These are phyloP conservation scores for Phytophthora meadii DNA, from an alignment of 352 stramenopile species.

Conservation along the genomic window DNA sequence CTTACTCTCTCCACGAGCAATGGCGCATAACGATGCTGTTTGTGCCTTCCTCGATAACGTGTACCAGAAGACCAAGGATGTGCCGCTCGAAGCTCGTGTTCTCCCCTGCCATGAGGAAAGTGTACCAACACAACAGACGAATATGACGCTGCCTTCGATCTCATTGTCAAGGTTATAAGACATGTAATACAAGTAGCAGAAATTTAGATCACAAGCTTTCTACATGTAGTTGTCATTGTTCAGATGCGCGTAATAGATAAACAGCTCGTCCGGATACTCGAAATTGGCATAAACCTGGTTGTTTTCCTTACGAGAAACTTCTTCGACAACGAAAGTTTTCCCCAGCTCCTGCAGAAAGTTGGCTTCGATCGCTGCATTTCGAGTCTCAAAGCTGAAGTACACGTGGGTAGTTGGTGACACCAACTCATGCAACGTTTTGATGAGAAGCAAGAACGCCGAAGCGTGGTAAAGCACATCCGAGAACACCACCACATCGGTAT, in stretches of 20 bases:
- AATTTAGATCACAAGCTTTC: constrained; percentile 14
- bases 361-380: constrained; percentile 46
- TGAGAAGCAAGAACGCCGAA: constrained; percentile 43
- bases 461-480: constrained; percentile 63
- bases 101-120: constrained; percentile 18
- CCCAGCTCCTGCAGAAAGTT: constrained; percentile 45
- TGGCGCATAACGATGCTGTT: constrained; percentile 62
- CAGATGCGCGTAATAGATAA: constrained; percentile 44
- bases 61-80: constrained; percentile 49
- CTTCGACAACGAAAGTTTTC: constrained; percentile 34
- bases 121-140: not conserved
- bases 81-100: constrained; percentile 38
- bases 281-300: constrained; percentile 35
- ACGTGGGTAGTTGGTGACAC: constrained; percentile 36
- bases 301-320: constrained; percentile 28
- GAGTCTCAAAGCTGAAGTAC: constrained; percentile 56
- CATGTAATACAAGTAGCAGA: constrained; percentile 15
- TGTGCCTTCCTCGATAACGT: constrained; percentile 65
- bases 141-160: not conserved
- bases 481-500: constrained; percentile 49
- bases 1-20: constrained; percentile 55
- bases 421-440: constrained; percentile 43
- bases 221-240: constrained; percentile 27
- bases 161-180: constrained; percentile 34
- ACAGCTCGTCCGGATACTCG: constrained; percentile 54